Evolutionary conservation across 192 early-diverging fungal genomes (phyloP), one percentile per base, ranked within the genome.

Genomic region (Backusella liffmaniae): DNA sequence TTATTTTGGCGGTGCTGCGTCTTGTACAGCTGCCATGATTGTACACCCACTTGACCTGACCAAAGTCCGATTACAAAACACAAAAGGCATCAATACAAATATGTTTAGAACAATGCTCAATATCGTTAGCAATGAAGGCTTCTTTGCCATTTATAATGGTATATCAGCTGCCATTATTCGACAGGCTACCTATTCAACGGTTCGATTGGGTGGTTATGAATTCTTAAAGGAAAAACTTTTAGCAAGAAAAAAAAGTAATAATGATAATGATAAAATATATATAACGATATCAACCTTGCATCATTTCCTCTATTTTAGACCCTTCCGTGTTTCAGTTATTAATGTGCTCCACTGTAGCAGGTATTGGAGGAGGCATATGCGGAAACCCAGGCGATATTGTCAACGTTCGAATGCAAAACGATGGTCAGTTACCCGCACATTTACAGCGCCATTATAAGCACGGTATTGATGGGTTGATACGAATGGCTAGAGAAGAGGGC

Each of bases 61-160:
- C 67, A 97, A 98, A 80, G 97, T 99, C 32, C 91, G 96, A 9
- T 80, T 97, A 56, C 97, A 99, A 79, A 99, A 95, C 15, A 86
- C 85, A 30, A 93, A 92, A 35, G 91, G 91, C 3, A 77, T 70
- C 2, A 80, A 76, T 46, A 83, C 65, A 39, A 91, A 92, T 41
- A 87, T 94, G 83, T 88, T 94, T 13, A 85, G 89, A 72, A 93
- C 92, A 66, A 90, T 94, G 84, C 80, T 89, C 83, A 85, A 91
- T 71, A 91, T 92, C 15, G 76, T 94, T 78, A 83, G 88, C 23
- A 88, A 86, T 77, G 88, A 94, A 77, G 92, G 95, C 53, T 44
- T 92, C 59, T 37, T 85, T 62, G 88, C 90, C 59, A 72, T 97
- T 67, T 91, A 93, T 86, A 82, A 81, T 32, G 93, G 93, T 9